These are phyloP conservation scores for Sordariomycetes sp. DNA, from an alignment of 2,329 filamentous ascomycete species.

Conservation along the genomic window DNA sequence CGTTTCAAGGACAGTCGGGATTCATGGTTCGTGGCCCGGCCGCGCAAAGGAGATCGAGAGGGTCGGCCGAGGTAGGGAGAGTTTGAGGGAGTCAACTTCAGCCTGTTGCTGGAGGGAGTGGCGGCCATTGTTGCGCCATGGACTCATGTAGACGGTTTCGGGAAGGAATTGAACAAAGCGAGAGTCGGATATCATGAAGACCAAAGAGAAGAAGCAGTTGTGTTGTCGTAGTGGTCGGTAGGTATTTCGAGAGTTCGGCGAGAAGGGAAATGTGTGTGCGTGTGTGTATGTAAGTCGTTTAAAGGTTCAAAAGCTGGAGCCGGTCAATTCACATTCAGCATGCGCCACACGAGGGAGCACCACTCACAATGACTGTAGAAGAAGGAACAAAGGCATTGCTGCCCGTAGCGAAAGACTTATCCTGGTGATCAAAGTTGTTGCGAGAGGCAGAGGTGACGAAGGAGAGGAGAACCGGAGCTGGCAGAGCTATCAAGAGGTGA, in stretches of 20 bases:
- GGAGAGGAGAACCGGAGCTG: too few relatives aligned
- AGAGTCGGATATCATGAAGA: constrained; percentile 4
- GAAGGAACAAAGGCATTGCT: neutral
- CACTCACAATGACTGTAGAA: constrained; percentile 3
- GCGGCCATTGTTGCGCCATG: constrained; percentile 51
- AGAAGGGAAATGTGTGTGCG: neutral
- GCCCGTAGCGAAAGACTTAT: neutral
- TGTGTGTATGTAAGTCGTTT: neutral
- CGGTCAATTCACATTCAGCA: too few relatives aligned
- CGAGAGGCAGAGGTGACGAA: too few relatives aligned
- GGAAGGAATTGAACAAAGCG: constrained; percentile 1
- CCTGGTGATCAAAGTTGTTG: neutral
- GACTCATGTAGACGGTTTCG: constrained; percentile 14
- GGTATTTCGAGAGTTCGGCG: neutral
- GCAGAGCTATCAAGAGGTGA: too few relatives aligned
- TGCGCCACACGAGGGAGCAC: too few relatives aligned
- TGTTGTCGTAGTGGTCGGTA: neutral
- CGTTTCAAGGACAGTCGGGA: constrained; percentile 65
- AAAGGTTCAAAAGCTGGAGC: neutral
- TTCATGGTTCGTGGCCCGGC: constrained; percentile 39
- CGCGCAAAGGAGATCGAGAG: constrained; percentile 52
- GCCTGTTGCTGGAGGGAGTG: constrained; percentile 46
- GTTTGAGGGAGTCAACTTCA: constrained; percentile 68
- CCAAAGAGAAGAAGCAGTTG: neutral
- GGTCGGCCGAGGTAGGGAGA: constrained; percentile 60